phyloP scores from a whole-genome alignment of 148 eudicot species.

The Camellia sinensis region DNA sequence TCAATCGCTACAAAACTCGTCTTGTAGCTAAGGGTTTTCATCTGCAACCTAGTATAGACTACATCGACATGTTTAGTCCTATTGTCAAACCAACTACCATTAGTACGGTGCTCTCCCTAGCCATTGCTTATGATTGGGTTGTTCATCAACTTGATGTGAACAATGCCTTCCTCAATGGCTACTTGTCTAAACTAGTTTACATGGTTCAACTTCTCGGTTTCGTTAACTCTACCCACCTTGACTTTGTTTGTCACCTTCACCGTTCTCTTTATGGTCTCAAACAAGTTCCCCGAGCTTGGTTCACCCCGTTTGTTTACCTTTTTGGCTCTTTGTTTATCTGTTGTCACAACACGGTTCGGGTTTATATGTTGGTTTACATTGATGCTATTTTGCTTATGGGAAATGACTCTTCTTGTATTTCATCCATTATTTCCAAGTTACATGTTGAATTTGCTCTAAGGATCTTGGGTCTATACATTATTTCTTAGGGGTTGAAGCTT shows the following conservation, averaged over 20 bases:
- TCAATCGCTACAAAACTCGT: background rate
- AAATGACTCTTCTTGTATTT: background rate
- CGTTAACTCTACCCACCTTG: background rate
- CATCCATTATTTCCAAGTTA: background rate
- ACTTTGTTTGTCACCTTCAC: background rate
- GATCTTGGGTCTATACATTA: background rate
- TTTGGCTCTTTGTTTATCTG: background rate
- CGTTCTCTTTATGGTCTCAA: background rate
- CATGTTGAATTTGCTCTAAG: background rate
- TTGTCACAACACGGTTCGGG: no score
- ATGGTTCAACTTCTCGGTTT: slow-evolving; percentile 14
- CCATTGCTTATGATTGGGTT: background rate
- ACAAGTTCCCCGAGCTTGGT: slow-evolving; percentile 6
- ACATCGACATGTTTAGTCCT: background rate
- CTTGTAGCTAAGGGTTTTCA: background rate
- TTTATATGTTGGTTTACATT: background rate
- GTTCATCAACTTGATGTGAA: slow-evolving; percentile 8
- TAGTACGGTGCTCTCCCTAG: background rate
- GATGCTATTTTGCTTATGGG: background rate
- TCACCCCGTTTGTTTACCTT: background rate
- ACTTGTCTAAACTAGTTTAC: background rate
- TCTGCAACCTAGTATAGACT: background rate
- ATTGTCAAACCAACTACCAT: slow-evolving; percentile 13
- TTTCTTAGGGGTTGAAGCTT: background rate
- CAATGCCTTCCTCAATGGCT: slow-evolving; percentile 16